Conservation (phyloP, 768 basidiomycete species). For the Chalciporus pseudorubinellus region DNA sequence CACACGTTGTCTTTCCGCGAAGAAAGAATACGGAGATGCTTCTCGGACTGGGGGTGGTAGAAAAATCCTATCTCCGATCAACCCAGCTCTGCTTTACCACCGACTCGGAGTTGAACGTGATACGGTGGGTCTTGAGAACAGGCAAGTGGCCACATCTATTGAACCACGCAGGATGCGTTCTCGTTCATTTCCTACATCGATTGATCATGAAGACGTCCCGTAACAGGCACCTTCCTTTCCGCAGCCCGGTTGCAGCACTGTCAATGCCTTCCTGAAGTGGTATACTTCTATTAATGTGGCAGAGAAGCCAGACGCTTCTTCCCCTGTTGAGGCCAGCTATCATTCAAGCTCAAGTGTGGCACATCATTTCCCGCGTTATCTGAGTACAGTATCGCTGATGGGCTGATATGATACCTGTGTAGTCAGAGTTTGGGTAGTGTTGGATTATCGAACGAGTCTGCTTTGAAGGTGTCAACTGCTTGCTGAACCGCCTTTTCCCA, state of each 20-base stretch:
- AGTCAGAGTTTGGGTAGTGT: conserved; percentile 1
- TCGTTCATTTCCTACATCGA: conserved; percentile 9
- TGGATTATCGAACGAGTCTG: conserved; percentile 1
- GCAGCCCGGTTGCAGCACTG: conserved; percentile 13
- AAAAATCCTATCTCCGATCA: conserved; percentile 32
- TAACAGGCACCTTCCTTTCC: conserved; percentile 13
- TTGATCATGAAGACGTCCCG: conserved; percentile 13
- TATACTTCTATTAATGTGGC: conserved; percentile 11
- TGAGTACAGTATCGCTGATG: conserved; percentile 4
- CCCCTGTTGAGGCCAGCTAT: conserved; percentile 15
- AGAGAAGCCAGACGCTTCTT: conserved; percentile 20
- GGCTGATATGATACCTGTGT: conserved; percentile 11
- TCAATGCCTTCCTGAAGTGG: conserved; percentile 7
- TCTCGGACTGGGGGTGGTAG: conserved; percentile 6
- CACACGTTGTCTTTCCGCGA: conserved; percentile 12
- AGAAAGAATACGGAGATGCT: conserved; percentile 2
- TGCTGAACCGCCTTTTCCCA: neutral
- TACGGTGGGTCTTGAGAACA: conserved; percentile 59
- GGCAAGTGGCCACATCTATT: conserved; percentile 37
- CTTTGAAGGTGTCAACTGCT: neutral
- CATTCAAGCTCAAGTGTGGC: neutral
- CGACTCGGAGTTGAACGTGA: conserved; percentile 54
- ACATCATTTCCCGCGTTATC: conserved; percentile 9
- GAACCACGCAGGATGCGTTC: conserved; percentile 4
- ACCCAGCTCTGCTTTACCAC: conserved; percentile 41